These are phyloP conservation scores for Pharnaceum exiguum DNA, from an alignment of 148 eudicot genomes.

Conservation along the genomic window DNA sequence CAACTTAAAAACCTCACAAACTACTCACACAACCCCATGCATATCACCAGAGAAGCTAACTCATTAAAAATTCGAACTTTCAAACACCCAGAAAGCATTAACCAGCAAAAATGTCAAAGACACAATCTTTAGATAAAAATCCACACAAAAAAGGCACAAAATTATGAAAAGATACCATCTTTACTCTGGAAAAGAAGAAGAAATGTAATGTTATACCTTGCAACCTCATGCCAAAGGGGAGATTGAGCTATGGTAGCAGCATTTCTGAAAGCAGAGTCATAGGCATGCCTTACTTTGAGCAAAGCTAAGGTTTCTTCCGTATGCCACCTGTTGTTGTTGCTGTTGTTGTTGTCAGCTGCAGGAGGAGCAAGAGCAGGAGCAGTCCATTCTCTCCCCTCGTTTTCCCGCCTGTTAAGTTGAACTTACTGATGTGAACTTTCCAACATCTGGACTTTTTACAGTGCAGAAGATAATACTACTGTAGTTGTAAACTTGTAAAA, in stretches of 20 bases:
- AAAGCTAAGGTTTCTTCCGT: constrained; percentile 76
- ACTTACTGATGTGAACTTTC: constrained; percentile 14
- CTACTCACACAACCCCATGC: no score
- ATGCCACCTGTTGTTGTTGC: constrained; percentile 95
- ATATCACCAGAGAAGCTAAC: no score
- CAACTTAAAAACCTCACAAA: no score
- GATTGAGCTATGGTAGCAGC: constrained; percentile 47
- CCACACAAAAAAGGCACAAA: background rate
- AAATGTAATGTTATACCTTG: constrained; percentile 43
- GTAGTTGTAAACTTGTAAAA: no score
- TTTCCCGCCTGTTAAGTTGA: constrained; percentile 23
- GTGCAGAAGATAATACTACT: no score
- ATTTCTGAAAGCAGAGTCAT: constrained; percentile 68
- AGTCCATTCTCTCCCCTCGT: constrained; percentile 17
- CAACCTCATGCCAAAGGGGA: constrained; percentile 87
- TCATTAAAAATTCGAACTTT: no score
- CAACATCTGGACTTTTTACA: constrained; percentile 9
- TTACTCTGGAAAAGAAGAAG: background rate
- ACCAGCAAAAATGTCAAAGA: no score
- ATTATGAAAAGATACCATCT: background rate
- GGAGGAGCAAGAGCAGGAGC: background rate
- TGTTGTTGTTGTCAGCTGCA: constrained; percentile 14
- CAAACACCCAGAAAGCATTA: background rate
- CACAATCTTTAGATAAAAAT: no score
- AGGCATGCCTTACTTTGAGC: constrained; percentile 65